Percentiles rank a stretch among this genome's conserved stretches.
phyloP scores from a whole-genome alignment of 2,329 filamentous ascomycete genomes.

The Achaetomium macrosporum region DNA sequence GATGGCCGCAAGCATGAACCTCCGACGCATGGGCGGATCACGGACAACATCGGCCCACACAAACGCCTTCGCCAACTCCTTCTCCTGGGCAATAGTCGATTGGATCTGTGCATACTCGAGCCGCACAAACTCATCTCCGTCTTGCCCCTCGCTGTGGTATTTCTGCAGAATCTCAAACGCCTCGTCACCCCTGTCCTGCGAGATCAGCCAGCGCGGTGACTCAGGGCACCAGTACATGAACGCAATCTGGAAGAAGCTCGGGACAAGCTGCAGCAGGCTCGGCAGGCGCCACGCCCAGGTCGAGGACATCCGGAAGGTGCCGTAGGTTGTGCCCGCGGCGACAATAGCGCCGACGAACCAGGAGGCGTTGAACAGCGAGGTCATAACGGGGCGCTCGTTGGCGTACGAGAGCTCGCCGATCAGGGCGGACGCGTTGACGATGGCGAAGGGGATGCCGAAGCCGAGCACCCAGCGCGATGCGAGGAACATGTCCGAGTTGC shows the following conservation, averaged over 20 bases:
- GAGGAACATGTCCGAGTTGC: constrained; percentile 30
- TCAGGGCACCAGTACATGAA: constrained; percentile 39
- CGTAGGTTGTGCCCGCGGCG: constrained; percentile 32
- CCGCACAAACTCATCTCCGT: constrained; percentile 45
- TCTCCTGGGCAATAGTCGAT: constrained; percentile 43
- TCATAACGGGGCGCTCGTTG: constrained; percentile 30
- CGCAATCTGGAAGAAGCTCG: constrained; percentile 23
- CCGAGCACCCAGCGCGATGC: constrained; percentile 30
- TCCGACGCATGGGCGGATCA: constrained; percentile 31
- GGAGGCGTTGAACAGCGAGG: constrained; percentile 28
- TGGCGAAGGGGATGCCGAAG: constrained; percentile 32
- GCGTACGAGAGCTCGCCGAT: constrained; percentile 34
- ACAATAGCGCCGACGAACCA: constrained; percentile 31
- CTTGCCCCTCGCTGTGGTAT: constrained; percentile 52
- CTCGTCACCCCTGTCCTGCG: constrained; percentile 47
- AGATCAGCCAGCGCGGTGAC: constrained; percentile 44
- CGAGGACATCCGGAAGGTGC: constrained; percentile 31
- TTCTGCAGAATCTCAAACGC: constrained; percentile 50
- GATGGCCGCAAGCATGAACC: constrained; percentile 31
- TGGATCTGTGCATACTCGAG: constrained; percentile 53
- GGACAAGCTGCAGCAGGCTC: constrained; percentile 28
- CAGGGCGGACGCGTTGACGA: constrained; percentile 31
- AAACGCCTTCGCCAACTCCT: constrained; percentile 40
- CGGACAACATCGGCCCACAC: constrained; percentile 34
- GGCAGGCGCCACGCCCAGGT: constrained; percentile 34